phyloP scores from a whole-genome alignment of 352 stramenopile species.

The Globisporangium nagaii region DNA sequence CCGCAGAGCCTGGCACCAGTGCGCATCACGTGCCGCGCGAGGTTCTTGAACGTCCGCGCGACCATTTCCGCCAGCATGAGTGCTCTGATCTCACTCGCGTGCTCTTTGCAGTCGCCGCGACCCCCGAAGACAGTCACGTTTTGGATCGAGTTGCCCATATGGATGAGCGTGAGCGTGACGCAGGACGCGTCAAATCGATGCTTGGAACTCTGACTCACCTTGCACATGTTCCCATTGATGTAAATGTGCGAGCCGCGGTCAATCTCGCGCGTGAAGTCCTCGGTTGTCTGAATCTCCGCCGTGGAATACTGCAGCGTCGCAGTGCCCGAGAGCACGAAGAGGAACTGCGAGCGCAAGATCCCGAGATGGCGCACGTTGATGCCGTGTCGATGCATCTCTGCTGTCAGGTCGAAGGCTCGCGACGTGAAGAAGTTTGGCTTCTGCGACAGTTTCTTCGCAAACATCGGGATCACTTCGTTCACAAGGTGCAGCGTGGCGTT shows the following conservation, averaged over 20 bases:
- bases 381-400: conserved; percentile 85
- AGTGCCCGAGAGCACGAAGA: conserved; percentile 63
- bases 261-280: conserved; percentile 82
- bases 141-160: conserved; percentile 67
- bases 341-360: conserved; percentile 73
- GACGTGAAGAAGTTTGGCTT: conserved; percentile 50
- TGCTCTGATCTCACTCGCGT: conserved; percentile 47
- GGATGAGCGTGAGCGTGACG: conserved; percentile 53
- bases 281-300: conserved; percentile 63
- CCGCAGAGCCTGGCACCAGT: conserved; percentile 20
- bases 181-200: conserved; percentile 52
- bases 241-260: conserved; percentile 57
- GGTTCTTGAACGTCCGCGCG: conserved; percentile 82
- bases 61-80: conserved; percentile 86
- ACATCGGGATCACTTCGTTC: conserved; percentile 63
- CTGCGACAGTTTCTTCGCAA: conserved; percentile 75
- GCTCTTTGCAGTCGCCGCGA: conserved; percentile 45
- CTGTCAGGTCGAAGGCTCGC: conserved; percentile 44
- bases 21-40: conserved; percentile 75
- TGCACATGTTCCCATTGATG: conserved; percentile 45
- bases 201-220: conserved; percentile 32
- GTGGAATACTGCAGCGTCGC: conserved; percentile 81
- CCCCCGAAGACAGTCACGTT: conserved; percentile 67
- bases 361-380: conserved; percentile 90
- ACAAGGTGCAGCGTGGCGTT: conserved; percentile 72